phyloP scores from a whole-genome alignment of 441 rosid species.

The Gossypium trilobum region DNA sequence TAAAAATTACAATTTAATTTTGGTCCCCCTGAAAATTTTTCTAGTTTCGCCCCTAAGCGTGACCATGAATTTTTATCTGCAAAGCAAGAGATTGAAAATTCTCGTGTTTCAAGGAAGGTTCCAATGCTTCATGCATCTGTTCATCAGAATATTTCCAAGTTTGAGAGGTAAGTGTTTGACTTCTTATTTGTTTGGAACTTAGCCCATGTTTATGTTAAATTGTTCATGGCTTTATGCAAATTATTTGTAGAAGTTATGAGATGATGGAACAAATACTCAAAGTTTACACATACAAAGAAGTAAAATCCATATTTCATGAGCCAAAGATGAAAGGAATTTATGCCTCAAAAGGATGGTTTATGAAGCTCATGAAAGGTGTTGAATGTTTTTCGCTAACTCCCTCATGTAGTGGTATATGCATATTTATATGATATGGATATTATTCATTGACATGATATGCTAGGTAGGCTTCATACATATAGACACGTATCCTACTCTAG shows the following conservation, averaged over 20 bases:
- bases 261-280: conserved; percentile 68
- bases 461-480: too few species aligned
- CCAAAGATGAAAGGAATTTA: conserved; percentile 67
- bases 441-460: too few species aligned
- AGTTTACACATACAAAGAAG: conserved; percentile 69
- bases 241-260: conserved; percentile 57
- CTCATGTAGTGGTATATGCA: too few species aligned
- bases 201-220: conserved; percentile 4
- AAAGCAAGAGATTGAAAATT: conserved; percentile 44
- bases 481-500: too few species aligned
- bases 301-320: conserved; percentile 67
- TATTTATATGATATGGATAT: too few species aligned
- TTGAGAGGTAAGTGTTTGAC: conserved; percentile 34
- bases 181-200: not conserved
- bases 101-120: conserved; percentile 24
- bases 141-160: conserved; percentile 58
- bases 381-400: too few species aligned
- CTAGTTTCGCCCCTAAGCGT: conserved; percentile 3
- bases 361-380: conserved; percentile 55
- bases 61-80: conserved; percentile 55
- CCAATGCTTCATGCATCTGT: conserved; percentile 40
- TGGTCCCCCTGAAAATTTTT: too few species aligned
- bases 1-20: too few species aligned
- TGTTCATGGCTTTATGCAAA: not conserved
- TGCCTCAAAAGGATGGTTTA: conserved; percentile 92